These are phyloP conservation scores for Fusarium sterilihyphosum DNA, from an alignment of 2,329 filamentous ascomycete genomes.

Conservation along the genomic window DNA sequence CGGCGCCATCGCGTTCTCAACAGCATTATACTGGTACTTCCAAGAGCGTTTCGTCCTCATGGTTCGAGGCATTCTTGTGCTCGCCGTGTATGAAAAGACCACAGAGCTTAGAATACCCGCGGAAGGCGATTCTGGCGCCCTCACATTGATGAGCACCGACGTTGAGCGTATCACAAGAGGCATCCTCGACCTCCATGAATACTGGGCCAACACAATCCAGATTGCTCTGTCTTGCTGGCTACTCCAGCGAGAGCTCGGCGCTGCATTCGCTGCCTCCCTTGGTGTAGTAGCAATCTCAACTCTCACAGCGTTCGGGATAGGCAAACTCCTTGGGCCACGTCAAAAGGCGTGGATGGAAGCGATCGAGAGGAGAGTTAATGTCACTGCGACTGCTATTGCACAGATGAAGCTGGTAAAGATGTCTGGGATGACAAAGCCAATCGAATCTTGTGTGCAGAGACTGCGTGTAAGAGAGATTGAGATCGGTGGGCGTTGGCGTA, in stretches of 20 bases:
- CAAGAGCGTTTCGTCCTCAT: neutral
- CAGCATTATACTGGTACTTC: neutral
- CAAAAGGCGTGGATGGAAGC: conserved; percentile 50
- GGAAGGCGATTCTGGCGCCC: neutral
- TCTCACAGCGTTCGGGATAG: neutral
- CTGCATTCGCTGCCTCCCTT: neutral
- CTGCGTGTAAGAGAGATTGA: conserved; percentile 44
- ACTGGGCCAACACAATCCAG: neutral
- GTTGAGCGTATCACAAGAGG: neutral
- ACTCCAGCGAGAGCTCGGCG: neutral
- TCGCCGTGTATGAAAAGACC: neutral
- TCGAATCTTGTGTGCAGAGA: conserved; percentile 41
- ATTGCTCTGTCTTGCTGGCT: neutral
- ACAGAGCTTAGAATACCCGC: neutral
- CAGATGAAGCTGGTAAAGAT: conserved; percentile 48
- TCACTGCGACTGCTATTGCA: conserved; percentile 43
- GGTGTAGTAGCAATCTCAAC: neutral
- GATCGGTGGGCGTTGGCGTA: conserved; percentile 39
- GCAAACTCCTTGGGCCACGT: neutral
- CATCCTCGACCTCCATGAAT: neutral
- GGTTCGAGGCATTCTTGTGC: neutral
- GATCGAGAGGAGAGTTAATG: conserved; percentile 47
- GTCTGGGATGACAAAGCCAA: conserved; percentile 40
- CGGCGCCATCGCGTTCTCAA: neutral
- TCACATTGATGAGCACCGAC: neutral